Base-by-base conservation (phyloP, 2,329 filamentous ascomycete genomes). In the Coniella vitis region DNA sequence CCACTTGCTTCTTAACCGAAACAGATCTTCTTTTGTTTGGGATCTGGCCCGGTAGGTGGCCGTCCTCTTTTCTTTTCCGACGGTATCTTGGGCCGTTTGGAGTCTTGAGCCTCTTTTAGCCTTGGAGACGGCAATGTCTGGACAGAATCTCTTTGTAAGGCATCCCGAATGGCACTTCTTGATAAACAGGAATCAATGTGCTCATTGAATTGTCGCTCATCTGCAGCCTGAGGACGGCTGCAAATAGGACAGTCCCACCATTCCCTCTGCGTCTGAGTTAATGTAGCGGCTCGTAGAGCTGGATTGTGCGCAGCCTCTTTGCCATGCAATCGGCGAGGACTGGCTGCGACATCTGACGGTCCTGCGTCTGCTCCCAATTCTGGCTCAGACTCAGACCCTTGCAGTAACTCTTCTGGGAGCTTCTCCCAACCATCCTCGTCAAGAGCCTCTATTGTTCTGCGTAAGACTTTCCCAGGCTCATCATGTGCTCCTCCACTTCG, bases 181-280 rank as follows among this genome's bases (percentile, higher is more conserved):
- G 90, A 96, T 1, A 98, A 75, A 63, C 93, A 98, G 8, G 86
- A 78, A 63, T 98, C 93, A 45, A 98, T 90, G 61, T 98, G 93
- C 49, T 86, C 80, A 57, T 98, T 98, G 67, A 97, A 95, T 0
- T 69, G 70, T 39, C 75, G 75, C 62, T 96, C 89, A 43, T 91
- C 76, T 0, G 89, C 79, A 0, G 72, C 60, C 60, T 96, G 90
- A 0, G 87, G 83, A 14, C 84, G 73, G n/a, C 71, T 69, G 64
- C 93, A 98, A 38, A 97, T 87, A 0, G 93, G 93, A 64, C 93
- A 98, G 34, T 84, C 76, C 90, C 90, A 97, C 64, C 72, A 74
- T 40, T 81, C 71, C 45, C 76, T 68, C 46, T 69, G 63, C 9
- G 63, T 60, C 4, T 29, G 25, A 29, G 57, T 40, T 12, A 58